A percentile compares a stretch with the other conserved stretches of the same genome.
Evolutionary conservation across 1,284 basidiomycete species (phyloP).

Genomic region (Cutaneotrichosporon cyanovorans): DNA sequence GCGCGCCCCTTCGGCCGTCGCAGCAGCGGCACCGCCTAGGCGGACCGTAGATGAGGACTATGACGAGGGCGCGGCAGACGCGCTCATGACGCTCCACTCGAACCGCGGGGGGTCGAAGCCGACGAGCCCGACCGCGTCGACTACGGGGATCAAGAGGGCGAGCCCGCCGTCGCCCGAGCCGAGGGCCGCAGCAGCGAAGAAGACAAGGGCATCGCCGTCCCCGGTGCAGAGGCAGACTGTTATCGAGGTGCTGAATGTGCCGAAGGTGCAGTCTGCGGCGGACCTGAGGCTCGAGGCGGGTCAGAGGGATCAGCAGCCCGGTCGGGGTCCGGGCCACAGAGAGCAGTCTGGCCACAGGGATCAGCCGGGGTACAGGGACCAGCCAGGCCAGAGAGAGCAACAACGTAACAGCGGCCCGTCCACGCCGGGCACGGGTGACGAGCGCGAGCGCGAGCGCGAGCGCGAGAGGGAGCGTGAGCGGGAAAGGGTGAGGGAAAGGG

Average conservation of each 20-base stretch:
- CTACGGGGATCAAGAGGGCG: constrained; percentile 23
- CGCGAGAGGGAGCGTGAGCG: too few species aligned
- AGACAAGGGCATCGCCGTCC: constrained; percentile 21
- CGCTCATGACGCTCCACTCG: constrained; percentile 42
- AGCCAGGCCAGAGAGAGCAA: too few species aligned
- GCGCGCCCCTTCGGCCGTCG: neutral
- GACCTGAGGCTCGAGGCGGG: too few species aligned
- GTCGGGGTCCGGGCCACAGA: too few species aligned
- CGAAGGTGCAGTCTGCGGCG: constrained; percentile 15
- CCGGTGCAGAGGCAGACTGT: constrained; percentile 19
- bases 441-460: neutral
- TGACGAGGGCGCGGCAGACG: constrained; percentile 42
- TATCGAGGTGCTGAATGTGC: constrained; percentile 40
- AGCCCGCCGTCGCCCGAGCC: constrained; percentile 26
- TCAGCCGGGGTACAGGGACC: too few species aligned
- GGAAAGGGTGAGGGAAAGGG: too few species aligned
- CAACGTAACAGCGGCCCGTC: neutral
- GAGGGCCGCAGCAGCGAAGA: constrained; percentile 21
- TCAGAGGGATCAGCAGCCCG: too few species aligned
- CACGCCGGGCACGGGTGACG: constrained; percentile 1
- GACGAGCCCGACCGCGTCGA: constrained; percentile 5
- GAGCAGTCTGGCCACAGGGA: too few species aligned
- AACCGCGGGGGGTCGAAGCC: constrained; percentile 23
- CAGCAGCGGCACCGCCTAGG: constrained; percentile 3
- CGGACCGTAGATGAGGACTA: constrained; percentile 44